Evolutionary conservation across 2,329 filamentous ascomycete genomes (phyloP), one percentile per base, ranked within the genome.

Genomic region (Aschersonia sp.): DNA sequence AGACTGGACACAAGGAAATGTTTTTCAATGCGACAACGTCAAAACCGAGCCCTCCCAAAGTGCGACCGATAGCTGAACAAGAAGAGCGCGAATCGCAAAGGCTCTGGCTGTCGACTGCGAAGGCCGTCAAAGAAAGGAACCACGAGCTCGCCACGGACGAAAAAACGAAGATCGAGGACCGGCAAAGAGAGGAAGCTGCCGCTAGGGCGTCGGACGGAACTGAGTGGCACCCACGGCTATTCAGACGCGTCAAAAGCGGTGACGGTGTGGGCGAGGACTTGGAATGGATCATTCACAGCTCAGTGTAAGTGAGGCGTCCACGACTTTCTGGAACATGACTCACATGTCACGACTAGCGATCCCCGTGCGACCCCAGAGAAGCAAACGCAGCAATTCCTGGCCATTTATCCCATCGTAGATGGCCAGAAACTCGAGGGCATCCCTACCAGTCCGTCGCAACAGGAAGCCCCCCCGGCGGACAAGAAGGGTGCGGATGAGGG

Each of bases 151-250:
- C 92, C 4, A 98, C 92, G 1, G 85, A 92, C 53, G 90, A 96
- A 60, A 98, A 98, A 70, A 89, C 86, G n/a, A 85, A 84, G 62
- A 87, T 98, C 50, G 92, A 98, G 62, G 90, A 97, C 57, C 81
- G 78, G 59, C 92, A 98, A 65, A 78, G 92, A 58, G 83, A 89
- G 53, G 90, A 96, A 60, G 88, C 92, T 2, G 83, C 88, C 14
- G 79, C 79, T 58, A 76, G 92, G 57, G 77, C 77, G 33, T 83
- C 88, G 44, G 81, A 89, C 9, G 83, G 83, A 10, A 70, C 88
- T 6, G 87, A 94, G 53, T 98, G 92, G 92, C 78, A 81, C 35
- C 90, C 92, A 1, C 80, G 81, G 53, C 74, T 97, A 10, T 98
- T 98, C 72, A 78, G 88, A 51, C 68, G 69, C 44, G 83, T 94